Evolutionary conservation across 148 eudicot genomes (phyloP), one percentile per base, ranked within the genome.

Genomic region (Rhododendron henanense): DNA sequence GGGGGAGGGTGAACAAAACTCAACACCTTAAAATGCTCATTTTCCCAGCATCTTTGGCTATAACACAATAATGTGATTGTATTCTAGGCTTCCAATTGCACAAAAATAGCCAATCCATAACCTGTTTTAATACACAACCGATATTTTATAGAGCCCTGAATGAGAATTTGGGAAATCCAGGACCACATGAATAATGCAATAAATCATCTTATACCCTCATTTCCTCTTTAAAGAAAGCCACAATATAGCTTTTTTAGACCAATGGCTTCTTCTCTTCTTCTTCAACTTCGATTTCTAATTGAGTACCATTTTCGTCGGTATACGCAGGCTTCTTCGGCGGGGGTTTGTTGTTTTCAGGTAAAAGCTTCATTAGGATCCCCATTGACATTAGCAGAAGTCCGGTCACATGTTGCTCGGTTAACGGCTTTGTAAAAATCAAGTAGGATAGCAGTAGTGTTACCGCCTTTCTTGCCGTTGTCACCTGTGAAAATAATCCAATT

Each of bases 401-500:
- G 18, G 92, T 91, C 15, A 91, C 96, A 25, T 96, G 99, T 85
- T 96, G 98, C 86, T 92, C 97, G 0, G 96, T 95, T 86, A 96
- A 87, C 2, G 97, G 97, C 87, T 96, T 95, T 50, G 96, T 96
- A 90, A 96, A 96, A 51, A 96, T 90, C 92, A 96, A 23, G 88
- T 96, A 96, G 2, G 97, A 96, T 37, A 96, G 93, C 84, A 96
- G 89, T 81, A 96, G 89, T 18, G 99, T 96, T 45, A 95, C 96
- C 3, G 94, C 98, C 88, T 97, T 97, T 89, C 99, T 92, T 9
- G 99, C 99, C 4, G 99, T 96, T 10, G 99, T 96, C 61, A 95
- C 91, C 99, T 96, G 92, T 79, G 61, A 81, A 55, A 14, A 83
- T 81, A 59, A 85, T 59, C 85, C 85, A 59, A n/a, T 28, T 4